Base-by-base conservation (phyloP, 495 filamentous ascomycete species). In the Staphylotrichum longicolle region DNA sequence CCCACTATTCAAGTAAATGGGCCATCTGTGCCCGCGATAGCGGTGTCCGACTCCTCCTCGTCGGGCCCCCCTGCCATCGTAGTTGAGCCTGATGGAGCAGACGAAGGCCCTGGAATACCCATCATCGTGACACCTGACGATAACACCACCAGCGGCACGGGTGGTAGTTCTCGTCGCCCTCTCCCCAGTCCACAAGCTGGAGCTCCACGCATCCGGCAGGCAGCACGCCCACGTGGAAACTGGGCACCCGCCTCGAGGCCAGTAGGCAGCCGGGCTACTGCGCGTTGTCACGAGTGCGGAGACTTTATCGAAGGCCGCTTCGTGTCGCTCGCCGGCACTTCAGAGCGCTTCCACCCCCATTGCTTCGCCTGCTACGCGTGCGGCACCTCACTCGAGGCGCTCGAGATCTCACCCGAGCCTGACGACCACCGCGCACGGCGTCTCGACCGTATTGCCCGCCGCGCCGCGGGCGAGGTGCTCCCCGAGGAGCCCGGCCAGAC, bases 321-420 rank as follows among this genome's bases (percentile, higher is more conserved):
- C 64, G 88, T 99, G 27, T 91, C 87, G 15, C 87, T 96, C 11
- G 87, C 87, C 5, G 83, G 83, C 2, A 72, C 74, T 42, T 65
- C 74, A 12, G 80, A 83, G 66, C 88, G 93, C 34, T 98, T 97
- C 74, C 94, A 99, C 68, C 91, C 95, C 1, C 85, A 89, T 61
- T 99, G 94, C 74, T 97, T 99, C 75, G 79, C 83, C 20, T 99
- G 94, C 75, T 88, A 89, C 75, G 82, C 91, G 62, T 99, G 94
- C 75, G 84, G 88, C 48, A 94, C 92, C 4, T 78, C 82, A 3
- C 89, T 99, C 48, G 95, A 98, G 76, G 91, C 91, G 57, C 88
- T 99, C 33, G 95, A 94, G 35, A 98, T 99, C 75, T 95, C 93
- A 62, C 90, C 91, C 3, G 94, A 99, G 69, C 94, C 95, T 0